A percentile compares a stretch with the other conserved stretches of the same genome.
These are phyloP conservation scores for Hibiscus tridactylites DNA, from an alignment of 345 rosid genomes.

Conservation along the genomic window DNA sequence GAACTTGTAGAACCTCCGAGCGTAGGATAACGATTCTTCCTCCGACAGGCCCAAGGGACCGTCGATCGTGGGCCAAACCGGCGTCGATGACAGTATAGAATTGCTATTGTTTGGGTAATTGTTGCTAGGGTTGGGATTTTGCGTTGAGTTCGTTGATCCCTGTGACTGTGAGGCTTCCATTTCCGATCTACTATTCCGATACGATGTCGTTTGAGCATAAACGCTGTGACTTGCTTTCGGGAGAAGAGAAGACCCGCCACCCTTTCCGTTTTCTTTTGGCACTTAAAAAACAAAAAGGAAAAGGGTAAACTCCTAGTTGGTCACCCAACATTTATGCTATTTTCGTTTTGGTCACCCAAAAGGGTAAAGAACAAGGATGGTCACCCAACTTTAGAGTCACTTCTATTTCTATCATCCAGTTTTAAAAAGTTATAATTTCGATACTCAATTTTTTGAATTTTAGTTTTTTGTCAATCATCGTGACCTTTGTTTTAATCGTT, in stretches of 20 bases:
- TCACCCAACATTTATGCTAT: too few species aligned
- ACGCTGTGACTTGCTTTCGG: neutral
- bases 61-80: conserved; percentile 87
- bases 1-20: conserved; percentile 77
- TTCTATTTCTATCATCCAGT: too few species aligned
- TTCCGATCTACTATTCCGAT: neutral
- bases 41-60: conserved; percentile 82
- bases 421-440: too few species aligned
- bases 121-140: conserved; percentile 17
- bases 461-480: too few species aligned
- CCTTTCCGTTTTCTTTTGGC: neutral
- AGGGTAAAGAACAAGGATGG: too few species aligned
- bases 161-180: conserved; percentile 62
- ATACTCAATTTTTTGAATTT: too few species aligned
- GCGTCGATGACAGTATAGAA: conserved; percentile 38
- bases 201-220: neutral
- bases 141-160: conserved; percentile 18
- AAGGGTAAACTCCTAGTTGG: too few species aligned
- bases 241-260: neutral
- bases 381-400: too few species aligned
- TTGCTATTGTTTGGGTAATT: conserved; percentile 6
- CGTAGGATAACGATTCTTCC: conserved; percentile 77
- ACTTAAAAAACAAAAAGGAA: neutral
- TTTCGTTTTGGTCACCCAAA: too few species aligned
- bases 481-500: too few species aligned